These are phyloP conservation scores for Trametopsis cervina DNA, from an alignment of 768 basidiomycete genomes.

Conservation along the genomic window DNA sequence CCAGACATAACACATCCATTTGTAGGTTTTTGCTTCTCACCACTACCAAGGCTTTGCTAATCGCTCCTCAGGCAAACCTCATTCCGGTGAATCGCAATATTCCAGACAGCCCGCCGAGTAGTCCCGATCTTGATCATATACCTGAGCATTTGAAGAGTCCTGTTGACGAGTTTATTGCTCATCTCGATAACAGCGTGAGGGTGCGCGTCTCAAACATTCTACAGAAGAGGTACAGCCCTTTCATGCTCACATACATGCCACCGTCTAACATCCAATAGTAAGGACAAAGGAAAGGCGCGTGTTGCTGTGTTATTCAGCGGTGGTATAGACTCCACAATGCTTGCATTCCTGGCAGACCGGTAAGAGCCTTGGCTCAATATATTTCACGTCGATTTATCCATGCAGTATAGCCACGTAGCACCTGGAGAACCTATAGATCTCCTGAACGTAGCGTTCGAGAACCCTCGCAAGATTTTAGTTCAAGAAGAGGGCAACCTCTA, in stretches of 20 bases:
- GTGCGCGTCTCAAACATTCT: slow-evolving; percentile 69
- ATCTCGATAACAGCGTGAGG: slow-evolving; percentile 61
- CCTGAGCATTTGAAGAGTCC: slow-evolving; percentile 36
- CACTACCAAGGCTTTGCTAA: background rate
- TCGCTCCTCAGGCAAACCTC: slow-evolving; percentile 34
- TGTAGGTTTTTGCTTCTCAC: background rate
- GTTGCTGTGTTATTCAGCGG: slow-evolving; percentile 92
- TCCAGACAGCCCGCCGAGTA: slow-evolving; percentile 34
- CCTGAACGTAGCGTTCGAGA: slow-evolving; percentile 92
- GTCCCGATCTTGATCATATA: slow-evolving; percentile 33
- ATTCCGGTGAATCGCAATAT: slow-evolving; percentile 39
- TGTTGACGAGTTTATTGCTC: slow-evolving; percentile 44
- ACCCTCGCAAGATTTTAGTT: slow-evolving; percentile 68
- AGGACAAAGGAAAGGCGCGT: slow-evolving; percentile 36
- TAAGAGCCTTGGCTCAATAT: slow-evolving; percentile 28
- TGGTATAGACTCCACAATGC: slow-evolving; percentile 85
- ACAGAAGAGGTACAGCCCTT: slow-evolving; percentile 23
- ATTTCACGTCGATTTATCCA: background rate
- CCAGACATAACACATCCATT: background rate
- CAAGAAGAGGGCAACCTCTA: slow-evolving; percentile 40
- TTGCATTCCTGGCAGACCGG: slow-evolving; percentile 78
- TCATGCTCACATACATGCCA: background rate
- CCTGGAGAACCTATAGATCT: slow-evolving; percentile 81
- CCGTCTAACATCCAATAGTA: slow-evolving; percentile 13
- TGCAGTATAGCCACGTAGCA: slow-evolving; percentile 54